A percentile compares a stretch with the other conserved stretches of the same genome.
These are phyloP conservation scores for Xylaria venustula DNA, from an alignment of 495 filamentous ascomycete species.

Conservation along the genomic window DNA sequence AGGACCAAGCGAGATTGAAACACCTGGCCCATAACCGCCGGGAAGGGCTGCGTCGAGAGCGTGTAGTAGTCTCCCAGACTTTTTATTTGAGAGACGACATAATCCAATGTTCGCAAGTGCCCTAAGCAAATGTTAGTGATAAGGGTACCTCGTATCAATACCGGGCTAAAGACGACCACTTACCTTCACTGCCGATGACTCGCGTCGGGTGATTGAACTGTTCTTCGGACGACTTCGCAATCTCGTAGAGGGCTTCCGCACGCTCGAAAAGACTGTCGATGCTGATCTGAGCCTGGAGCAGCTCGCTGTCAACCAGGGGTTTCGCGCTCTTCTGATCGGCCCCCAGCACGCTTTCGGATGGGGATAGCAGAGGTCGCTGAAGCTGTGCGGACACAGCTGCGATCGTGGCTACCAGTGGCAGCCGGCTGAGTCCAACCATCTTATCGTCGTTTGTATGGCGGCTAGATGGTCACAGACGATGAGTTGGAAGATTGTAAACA, in stretches of 20 bases:
- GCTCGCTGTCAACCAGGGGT: conserved; percentile 48
- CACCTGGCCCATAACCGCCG: conserved; percentile 56
- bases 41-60: conserved; percentile 57
- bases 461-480: neutral
- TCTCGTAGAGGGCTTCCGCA: conserved; percentile 55
- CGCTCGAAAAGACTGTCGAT: conserved; percentile 50
- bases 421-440: conserved; percentile 13
- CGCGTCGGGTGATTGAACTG: conserved; percentile 62
- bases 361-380: conserved; percentile 7
- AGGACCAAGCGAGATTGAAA: conserved; percentile 57
- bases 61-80: conserved; percentile 56
- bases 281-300: conserved; percentile 54
- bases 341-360: neutral
- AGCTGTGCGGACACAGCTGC: conserved; percentile 11
- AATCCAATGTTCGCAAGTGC: conserved; percentile 57
- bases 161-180: too few species aligned
- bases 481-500: neutral
- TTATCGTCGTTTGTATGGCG: neutral
- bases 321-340: conserved; percentile 11
- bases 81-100: conserved; percentile 53
- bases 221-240: conserved; percentile 51
- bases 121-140: conserved; percentile 36
- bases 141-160: neutral
- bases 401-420: conserved; percentile 12
- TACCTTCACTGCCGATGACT: conserved; percentile 63